Conservation (phyloP, 1,284 basidiomycete genomes). For the Butyriboletus pseudospeciosus region DNA sequence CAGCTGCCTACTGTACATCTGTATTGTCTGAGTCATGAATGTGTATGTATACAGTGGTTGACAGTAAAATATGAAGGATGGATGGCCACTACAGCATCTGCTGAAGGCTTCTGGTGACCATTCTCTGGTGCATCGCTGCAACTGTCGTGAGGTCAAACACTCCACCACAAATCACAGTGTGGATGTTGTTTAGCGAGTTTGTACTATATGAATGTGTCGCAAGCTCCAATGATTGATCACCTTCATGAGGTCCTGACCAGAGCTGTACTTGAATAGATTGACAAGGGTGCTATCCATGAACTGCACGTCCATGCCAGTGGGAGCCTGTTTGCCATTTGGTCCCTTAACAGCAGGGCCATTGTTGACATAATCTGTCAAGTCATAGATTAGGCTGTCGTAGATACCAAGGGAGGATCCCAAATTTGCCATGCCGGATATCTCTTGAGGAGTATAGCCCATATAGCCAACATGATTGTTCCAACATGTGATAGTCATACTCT, state of each 20-base stretch:
- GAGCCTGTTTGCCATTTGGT: conserved; percentile 61
- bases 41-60: no score
- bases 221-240: no score
- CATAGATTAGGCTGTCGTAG: conserved; percentile 84
- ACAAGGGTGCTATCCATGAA: conserved; percentile 81
- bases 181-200: no score
- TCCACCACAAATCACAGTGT: no score
- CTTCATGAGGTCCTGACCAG: conserved; percentile 69
- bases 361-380: conserved; percentile 77
- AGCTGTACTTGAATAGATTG: conserved; percentile 76
- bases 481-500: conserved; percentile 60
- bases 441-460: conserved; percentile 79
- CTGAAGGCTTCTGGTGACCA: no score
- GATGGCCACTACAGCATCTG: no score
- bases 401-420: conserved; percentile 71
- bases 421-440: conserved; percentile 68
- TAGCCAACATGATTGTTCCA: conserved; percentile 87
- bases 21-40: no score
- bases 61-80: no score
- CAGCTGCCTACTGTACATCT: no score
- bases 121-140: no score
- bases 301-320: conserved; percentile 56
- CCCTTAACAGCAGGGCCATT: conserved; percentile 53
- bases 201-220: no score
- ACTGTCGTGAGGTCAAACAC: no score